Percentiles rank a stretch among this genome's conserved stretches.
Evolutionary conservation across 495 filamentous ascomycete species (phyloP).

Genomic region (Hyphodiscus hymeniophilus): DNA sequence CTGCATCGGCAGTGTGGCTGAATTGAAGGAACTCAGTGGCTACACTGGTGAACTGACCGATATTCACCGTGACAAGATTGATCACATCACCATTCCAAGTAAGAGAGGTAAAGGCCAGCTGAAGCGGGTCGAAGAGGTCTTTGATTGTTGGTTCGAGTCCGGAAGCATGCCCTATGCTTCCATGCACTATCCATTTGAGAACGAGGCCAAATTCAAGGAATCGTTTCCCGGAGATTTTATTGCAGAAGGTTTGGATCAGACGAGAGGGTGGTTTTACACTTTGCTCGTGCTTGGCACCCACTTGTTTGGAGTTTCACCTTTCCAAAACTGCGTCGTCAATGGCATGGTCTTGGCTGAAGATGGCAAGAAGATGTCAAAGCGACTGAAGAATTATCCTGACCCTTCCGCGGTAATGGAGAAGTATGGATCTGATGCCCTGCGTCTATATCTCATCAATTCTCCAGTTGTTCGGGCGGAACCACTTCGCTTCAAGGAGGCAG

Average conservation of each 20-base stretch:
- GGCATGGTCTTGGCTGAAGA: slow-evolving; percentile 94
- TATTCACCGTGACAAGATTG: slow-evolving; percentile 90
- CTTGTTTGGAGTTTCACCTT: slow-evolving; percentile 80
- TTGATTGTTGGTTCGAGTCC: slow-evolving; percentile 89
- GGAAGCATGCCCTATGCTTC: slow-evolving; percentile 96
- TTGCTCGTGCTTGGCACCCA: slow-evolving; percentile 84
- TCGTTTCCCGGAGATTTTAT: slow-evolving; percentile 95
- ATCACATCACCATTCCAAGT: slow-evolving; percentile 93
- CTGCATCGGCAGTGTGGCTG: slow-evolving; percentile 77
- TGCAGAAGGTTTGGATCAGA: slow-evolving; percentile 91
- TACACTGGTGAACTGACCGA: slow-evolving; percentile 81
- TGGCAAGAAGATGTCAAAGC: slow-evolving; percentile 99
- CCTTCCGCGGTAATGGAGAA: slow-evolving; percentile 74
- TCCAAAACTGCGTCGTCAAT: slow-evolving; percentile 96
- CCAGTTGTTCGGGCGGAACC: slow-evolving; percentile 92
- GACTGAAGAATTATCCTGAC: slow-evolving; percentile 96
- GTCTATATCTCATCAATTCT: slow-evolving; percentile 94
- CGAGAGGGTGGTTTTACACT: slow-evolving; percentile 97
- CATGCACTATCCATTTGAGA: slow-evolving; percentile 92
- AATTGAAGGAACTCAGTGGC: slow-evolving; percentile 82
- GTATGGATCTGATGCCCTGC: slow-evolving; percentile 89
- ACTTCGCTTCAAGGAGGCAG: slow-evolving; percentile 81
- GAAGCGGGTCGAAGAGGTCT: slow-evolving; percentile 80
- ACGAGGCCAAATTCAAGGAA: slow-evolving; percentile 70
- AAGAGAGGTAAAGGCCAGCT: slow-evolving; percentile 81